These are phyloP conservation scores for Colletotrichum chlorophyti DNA, from an alignment of 2,329 filamentous ascomycete genomes.

Conservation along the genomic window DNA sequence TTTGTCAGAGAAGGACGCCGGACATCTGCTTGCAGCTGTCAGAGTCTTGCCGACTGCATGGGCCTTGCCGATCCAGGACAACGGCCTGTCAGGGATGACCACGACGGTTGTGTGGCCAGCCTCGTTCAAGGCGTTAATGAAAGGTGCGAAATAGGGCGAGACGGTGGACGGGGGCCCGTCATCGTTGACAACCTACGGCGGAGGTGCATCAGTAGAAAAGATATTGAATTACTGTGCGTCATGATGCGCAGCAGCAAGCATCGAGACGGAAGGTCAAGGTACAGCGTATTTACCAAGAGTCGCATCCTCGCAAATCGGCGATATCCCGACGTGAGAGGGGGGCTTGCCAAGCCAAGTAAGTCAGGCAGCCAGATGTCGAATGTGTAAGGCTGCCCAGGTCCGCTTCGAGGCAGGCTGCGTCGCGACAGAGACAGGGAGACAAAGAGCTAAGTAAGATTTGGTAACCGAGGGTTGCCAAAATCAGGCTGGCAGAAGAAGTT, in stretches of 20 bases:
- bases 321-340: neutral
- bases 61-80: slow-evolving; percentile 81
- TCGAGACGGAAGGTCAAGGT: neutral
- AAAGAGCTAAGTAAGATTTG: neutral
- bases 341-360: neutral
- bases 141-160: slow-evolving; percentile 65
- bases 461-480: neutral
- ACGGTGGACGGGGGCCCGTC: slow-evolving; percentile 66
- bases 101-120: slow-evolving; percentile 74
- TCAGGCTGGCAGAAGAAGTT: slow-evolving; percentile 7
- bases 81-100: slow-evolving; percentile 72
- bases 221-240: neutral
- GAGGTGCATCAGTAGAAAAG: slow-evolving; percentile 15
- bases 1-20: slow-evolving; percentile 11
- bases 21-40: slow-evolving; percentile 36
- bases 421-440: neutral
- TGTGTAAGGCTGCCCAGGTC: neutral
- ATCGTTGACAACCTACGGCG: slow-evolving; percentile 53
- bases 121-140: slow-evolving; percentile 57
- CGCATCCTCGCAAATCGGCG: slow-evolving; percentile 24
- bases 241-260: neutral
- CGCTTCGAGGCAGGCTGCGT: neutral
- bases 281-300: slow-evolving; percentile 17
- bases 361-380: neutral
- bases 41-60: slow-evolving; percentile 73